phyloP scores from a whole-genome alignment of 805 yeast species.

The Torulaspora delbrueckii region DNA sequence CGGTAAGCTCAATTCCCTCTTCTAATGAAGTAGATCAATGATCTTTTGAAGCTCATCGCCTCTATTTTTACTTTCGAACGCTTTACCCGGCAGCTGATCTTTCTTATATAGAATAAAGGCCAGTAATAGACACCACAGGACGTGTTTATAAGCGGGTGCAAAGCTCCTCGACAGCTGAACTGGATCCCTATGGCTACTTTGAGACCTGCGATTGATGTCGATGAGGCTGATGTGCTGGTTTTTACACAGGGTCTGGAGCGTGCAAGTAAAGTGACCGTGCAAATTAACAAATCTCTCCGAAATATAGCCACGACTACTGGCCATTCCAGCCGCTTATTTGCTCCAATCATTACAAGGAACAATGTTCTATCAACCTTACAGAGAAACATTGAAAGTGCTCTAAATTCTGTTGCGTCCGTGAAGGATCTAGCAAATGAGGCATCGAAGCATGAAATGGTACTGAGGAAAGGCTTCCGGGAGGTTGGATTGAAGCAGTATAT shows the following conservation, averaged over 20 bases:
- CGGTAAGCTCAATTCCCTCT: background rate
- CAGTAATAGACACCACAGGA: background rate
- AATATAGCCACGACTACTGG: slow-evolving; percentile 38
- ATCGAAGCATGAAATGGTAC: slow-evolving; percentile 37
- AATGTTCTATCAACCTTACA: slow-evolving; percentile 52
- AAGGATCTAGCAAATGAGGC: slow-evolving; percentile 48
- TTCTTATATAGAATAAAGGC: background rate
- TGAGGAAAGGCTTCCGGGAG: slow-evolving; percentile 34
- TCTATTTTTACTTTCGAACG: background rate
- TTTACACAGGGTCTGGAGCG: slow-evolving; percentile 66
- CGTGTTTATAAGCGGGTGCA: background rate
- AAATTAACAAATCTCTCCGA: slow-evolving; percentile 52
- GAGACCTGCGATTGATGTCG: slow-evolving; percentile 45
- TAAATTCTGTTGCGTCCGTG: slow-evolving; percentile 43
- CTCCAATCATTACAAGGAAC: slow-evolving; percentile 66
- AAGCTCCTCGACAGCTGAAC: background rate
- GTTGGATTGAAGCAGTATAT: slow-evolving; percentile 36
- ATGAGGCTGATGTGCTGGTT: slow-evolving; percentile 80
- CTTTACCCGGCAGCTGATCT: background rate
- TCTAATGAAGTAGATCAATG: background rate
- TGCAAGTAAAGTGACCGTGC: slow-evolving; percentile 50
- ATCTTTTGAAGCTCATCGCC: background rate
- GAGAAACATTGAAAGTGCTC: slow-evolving; percentile 51
- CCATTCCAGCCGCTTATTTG: slow-evolving; percentile 44
- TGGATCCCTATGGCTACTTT: background rate